phyloP scores from a whole-genome alignment of 257 asterid species.

The Parsonsia alboflavescens region DNA sequence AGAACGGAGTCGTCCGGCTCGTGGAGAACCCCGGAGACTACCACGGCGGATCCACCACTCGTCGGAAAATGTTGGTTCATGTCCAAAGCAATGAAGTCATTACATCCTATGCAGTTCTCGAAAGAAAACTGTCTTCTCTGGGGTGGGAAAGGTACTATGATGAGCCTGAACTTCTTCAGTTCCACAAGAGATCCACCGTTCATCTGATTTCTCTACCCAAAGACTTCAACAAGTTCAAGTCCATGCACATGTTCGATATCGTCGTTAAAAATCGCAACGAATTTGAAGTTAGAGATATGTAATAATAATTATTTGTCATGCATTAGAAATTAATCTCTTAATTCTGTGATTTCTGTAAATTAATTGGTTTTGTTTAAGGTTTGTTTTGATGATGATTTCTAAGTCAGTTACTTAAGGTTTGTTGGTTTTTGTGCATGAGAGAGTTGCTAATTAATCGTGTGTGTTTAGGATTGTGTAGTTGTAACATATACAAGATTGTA shows the following conservation, averaged over 20 bases:
- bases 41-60: conserved; percentile 16
- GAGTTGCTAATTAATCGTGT: no score
- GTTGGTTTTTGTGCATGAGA: no score
- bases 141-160: conserved; percentile 84
- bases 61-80: conserved; percentile 49
- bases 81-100: conserved; percentile 38
- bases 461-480: no score
- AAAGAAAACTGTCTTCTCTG: conserved; percentile 37
- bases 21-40: conserved; percentile 54
- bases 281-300: conserved; percentile 48
- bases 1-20: conserved; percentile 51
- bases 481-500: no score
- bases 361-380: no score
- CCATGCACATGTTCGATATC: conserved; percentile 61
- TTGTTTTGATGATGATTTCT: no score
- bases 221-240: conserved; percentile 58
- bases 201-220: conserved; percentile 69
- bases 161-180: conserved; percentile 60
- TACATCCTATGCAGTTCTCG: conserved; percentile 55
- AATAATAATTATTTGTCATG: no score
- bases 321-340: no score
- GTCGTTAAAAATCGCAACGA: conserved; percentile 60
- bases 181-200: conserved; percentile 57
- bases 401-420: no score
- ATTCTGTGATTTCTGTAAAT: no score